Percentiles rank a stretch among this genome's conserved stretches.
Evolutionary conservation across 2,329 filamentous ascomycete species (phyloP).

Genomic region (Pestalotiopsis sp.): DNA sequence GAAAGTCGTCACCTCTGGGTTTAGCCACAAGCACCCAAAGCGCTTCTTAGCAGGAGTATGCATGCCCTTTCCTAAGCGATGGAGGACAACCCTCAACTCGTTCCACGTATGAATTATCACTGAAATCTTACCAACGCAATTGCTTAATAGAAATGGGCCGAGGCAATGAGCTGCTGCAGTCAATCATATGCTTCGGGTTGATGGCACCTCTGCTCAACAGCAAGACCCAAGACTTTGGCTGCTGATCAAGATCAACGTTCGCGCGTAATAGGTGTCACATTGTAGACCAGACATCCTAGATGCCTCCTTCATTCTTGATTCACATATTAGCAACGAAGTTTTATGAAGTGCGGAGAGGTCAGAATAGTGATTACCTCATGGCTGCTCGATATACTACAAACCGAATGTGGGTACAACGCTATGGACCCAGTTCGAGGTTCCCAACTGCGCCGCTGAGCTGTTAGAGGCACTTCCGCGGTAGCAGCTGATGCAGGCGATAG

Average conservation of each 20-base stretch:
- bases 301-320: neutral
- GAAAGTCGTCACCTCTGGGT: no score
- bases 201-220: no score
- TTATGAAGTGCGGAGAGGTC: neutral
- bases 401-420: constrained; percentile 18
- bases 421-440: neutral
- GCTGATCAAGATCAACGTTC: neutral
- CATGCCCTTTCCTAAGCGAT: no score
- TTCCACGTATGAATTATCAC: no score
- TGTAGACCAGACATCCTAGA: neutral
- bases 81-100: no score
- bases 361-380: constrained; percentile 1
- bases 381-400: neutral
- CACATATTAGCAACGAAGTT: neutral
- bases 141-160: no score
- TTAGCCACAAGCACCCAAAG: no score
- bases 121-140: no score
- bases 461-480: neutral
- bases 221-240: neutral
- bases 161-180: no score
- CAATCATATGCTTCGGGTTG: no score
- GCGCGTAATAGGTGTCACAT: neutral
- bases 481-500: neutral
- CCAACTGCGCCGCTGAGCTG: neutral
- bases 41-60: no score